These are phyloP conservation scores for Coriaria nepalensis DNA, from an alignment of 306 rosid species.

Conservation along the genomic window DNA sequence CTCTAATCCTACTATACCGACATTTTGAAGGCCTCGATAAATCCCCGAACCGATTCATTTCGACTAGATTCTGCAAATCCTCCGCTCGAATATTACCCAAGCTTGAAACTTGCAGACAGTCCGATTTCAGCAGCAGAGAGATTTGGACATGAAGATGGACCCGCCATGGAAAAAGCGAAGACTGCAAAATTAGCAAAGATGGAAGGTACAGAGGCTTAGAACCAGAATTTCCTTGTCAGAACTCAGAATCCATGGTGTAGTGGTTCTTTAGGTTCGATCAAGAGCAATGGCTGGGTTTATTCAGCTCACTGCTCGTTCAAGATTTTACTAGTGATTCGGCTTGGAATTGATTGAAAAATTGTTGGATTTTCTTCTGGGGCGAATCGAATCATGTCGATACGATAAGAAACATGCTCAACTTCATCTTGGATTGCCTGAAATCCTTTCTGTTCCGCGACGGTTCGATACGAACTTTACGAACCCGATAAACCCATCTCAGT, in stretches of 20 bases:
- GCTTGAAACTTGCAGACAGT: slow-evolving; percentile 32
- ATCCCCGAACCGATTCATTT: slow-evolving; percentile 49
- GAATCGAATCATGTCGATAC: slow-evolving; percentile 94
- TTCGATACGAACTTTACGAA: slow-evolving; percentile 67
- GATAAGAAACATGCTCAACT: slow-evolving; percentile 62
- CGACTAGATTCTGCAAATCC: slow-evolving; percentile 35
- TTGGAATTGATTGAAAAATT: slow-evolving; percentile 61
- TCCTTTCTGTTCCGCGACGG: slow-evolving; percentile 58
- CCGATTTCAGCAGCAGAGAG: slow-evolving; percentile 49
- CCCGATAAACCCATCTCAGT: slow-evolving; percentile 55
- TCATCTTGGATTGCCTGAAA: slow-evolving; percentile 55
- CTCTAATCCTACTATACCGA: slow-evolving; percentile 53
- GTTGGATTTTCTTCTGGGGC: slow-evolving; percentile 96
- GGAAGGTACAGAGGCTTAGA: slow-evolving; percentile 65
- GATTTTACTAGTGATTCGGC: slow-evolving; percentile 51
- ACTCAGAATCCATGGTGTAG: slow-evolving; percentile 61
- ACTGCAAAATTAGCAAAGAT: slow-evolving; percentile 45
- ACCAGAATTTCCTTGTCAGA: slow-evolving; percentile 45
- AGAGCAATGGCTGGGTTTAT: slow-evolving; percentile 98
- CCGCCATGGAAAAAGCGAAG: slow-evolving; percentile 60
- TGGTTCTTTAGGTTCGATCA: slow-evolving; percentile 65
- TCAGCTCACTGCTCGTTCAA: slow-evolving; percentile 72
- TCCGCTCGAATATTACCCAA: slow-evolving; percentile 29
- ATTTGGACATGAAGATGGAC: slow-evolving; percentile 92
- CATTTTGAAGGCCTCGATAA: slow-evolving; percentile 67